Evolutionary conservation across 495 filamentous ascomycete species (phyloP).

Genomic region (Podospora tetraspora): DNA sequence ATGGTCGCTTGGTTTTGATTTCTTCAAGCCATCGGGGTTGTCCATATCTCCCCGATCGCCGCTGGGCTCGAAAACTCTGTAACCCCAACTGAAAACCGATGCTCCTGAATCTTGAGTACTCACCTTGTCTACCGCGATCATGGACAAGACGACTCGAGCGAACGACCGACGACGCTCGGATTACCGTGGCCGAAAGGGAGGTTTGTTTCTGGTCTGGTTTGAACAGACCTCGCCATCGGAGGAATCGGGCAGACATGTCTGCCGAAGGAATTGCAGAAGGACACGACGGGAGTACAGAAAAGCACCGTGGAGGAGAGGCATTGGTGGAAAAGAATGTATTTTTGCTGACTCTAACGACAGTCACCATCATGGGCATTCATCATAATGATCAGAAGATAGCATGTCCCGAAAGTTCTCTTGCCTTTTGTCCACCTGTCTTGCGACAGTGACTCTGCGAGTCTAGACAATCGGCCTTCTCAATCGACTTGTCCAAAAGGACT

Average conservation of each 20-base stretch:
- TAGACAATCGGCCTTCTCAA: slow-evolving; percentile 62
- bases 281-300: not conserved
- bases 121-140: no score
- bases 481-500: slow-evolving; percentile 41
- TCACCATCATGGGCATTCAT: not conserved
- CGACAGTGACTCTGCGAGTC: slow-evolving; percentile 38
- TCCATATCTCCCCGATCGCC: no score
- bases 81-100: no score
- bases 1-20: no score
- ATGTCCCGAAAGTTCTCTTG: slow-evolving; percentile 65
- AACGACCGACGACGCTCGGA: no score
- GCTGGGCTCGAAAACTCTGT: no score
- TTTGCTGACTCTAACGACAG: not conserved
- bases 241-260: no score
- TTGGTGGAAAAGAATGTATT: not conserved
- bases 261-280: not conserved
- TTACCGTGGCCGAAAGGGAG: no score
- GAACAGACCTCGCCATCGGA: not conserved
- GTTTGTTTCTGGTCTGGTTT: no score
- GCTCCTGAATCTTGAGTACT: no score
- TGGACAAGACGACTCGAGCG: no score
- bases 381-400: not conserved
- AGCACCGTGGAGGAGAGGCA: not conserved
- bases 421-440: slow-evolving; percentile 55
- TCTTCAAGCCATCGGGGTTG: no score